These are phyloP conservation scores for Sporisorium graminicola DNA, from an alignment of 1,284 basidiomycete genomes.

Conservation along the genomic window DNA sequence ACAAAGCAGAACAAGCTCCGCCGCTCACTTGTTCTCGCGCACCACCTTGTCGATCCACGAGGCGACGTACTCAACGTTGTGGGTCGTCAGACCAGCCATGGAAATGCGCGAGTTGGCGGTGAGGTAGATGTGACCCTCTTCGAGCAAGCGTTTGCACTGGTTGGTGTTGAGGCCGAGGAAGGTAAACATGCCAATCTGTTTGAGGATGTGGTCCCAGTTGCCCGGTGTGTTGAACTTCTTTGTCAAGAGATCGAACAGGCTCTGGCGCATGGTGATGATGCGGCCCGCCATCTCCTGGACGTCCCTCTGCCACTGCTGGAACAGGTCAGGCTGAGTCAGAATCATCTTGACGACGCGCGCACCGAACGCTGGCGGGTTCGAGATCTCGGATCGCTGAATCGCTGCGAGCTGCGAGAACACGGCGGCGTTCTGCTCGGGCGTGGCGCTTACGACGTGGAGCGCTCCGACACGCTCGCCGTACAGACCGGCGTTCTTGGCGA, in stretches of 20 bases:
- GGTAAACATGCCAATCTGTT: constrained; percentile 69
- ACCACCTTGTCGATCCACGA: constrained; percentile 67
- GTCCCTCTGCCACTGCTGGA: constrained; percentile 88
- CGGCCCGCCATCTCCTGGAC: constrained; percentile 91
- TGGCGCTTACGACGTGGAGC: constrained; percentile 70
- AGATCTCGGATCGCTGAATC: constrained; percentile 89
- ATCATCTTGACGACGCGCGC: constrained; percentile 79
- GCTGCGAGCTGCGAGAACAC: constrained; percentile 79
- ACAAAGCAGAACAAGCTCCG: neutral
- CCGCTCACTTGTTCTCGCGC: constrained; percentile 54
- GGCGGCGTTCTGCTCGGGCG: constrained; percentile 49
- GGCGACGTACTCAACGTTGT: constrained; percentile 73
- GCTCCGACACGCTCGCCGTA: constrained; percentile 85
- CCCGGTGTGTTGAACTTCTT: constrained; percentile 86
- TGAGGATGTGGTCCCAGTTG: constrained; percentile 80
- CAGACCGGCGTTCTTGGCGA: constrained; percentile 94
- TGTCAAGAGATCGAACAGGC: constrained; percentile 82
- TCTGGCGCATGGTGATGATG: constrained; percentile 88
- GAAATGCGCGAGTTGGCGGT: constrained; percentile 87
- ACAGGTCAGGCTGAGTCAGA: constrained; percentile 77
- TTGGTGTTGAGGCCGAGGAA: constrained; percentile 63
- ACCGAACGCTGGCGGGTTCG: constrained; percentile 89
- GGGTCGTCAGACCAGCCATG: constrained; percentile 88
- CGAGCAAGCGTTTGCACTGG: constrained; percentile 80
- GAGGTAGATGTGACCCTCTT: constrained; percentile 88